phyloP scores from a whole-genome alignment of 176 grass and related monocot genomes.

The Triticum urartu region DNA sequence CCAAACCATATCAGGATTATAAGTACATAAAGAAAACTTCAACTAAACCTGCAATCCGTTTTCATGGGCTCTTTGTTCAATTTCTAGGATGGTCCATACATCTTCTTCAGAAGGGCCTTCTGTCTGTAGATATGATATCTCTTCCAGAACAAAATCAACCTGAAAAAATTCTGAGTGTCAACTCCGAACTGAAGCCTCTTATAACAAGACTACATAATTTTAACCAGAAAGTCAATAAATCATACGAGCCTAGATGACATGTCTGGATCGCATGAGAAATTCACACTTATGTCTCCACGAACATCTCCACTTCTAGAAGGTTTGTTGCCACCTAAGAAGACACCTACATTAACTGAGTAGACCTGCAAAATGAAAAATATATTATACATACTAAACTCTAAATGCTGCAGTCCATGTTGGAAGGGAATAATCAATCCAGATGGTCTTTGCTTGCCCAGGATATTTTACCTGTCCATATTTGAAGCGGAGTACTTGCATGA shows the following conservation, averaged over 20 bases:
- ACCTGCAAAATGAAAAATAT: constrained; percentile 53
- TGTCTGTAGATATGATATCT: constrained; percentile 81
- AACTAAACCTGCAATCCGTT: constrained; percentile 87
- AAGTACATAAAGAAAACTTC: constrained; percentile 17
- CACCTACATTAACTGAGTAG: constrained; percentile 91
- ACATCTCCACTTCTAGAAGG: constrained; percentile 92
- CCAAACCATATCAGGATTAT: constrained; percentile 10
- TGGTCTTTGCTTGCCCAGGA: constrained; percentile 16
- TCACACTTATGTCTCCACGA: constrained; percentile 91
- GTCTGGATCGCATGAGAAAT: constrained; percentile 94
- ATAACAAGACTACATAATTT: background rate
- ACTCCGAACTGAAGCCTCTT: background rate
- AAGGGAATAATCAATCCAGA: constrained; percentile 13
- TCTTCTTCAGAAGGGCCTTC: constrained; percentile 88
- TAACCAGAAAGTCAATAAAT: constrained; percentile 4
- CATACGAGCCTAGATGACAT: constrained; percentile 89
- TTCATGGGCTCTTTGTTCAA: constrained; percentile 98
- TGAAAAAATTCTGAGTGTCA: constrained; percentile 43
- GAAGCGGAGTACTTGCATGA: constrained; percentile 98
- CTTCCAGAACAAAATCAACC: constrained; percentile 92
- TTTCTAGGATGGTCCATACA: constrained; percentile 81
- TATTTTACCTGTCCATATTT: constrained; percentile 88
- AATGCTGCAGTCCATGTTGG: constrained; percentile 9
- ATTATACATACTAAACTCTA: constrained; percentile 11
- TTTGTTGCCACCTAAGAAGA: constrained; percentile 98